phyloP scores from a whole-genome alignment of 192 early-diverging fungal genomes.

The Diversispora eburnea region DNA sequence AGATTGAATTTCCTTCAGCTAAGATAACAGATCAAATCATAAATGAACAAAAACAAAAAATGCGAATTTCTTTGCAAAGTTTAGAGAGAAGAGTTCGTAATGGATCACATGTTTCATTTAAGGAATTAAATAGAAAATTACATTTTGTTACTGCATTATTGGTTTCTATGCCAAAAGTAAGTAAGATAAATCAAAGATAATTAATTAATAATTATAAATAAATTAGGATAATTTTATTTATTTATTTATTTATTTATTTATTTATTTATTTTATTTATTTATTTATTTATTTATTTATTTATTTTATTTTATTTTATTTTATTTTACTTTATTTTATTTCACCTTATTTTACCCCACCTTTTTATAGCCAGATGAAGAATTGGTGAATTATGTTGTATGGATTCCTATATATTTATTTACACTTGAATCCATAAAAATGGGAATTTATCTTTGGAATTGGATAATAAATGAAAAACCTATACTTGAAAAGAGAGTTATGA shows the following conservation, averaged over 20 bases:
- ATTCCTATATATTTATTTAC: slow-evolving; percentile 81
- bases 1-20: background rate
- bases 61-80: background rate
- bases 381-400: slow-evolving; percentile 80
- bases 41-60: background rate
- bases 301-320: background rate
- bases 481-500: slow-evolving; percentile 74
- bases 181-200: background rate
- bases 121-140: slow-evolving; percentile 48
- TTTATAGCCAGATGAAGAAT: slow-evolving; percentile 60
- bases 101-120: slow-evolving; percentile 35
- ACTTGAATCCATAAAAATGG: slow-evolving; percentile 73
- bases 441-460: slow-evolving; percentile 87
- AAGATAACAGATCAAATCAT: slow-evolving; percentile 6
- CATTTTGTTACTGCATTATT: slow-evolving; percentile 53
- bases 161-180: slow-evolving; percentile 38
- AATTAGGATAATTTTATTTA: no score
- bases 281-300: background rate
- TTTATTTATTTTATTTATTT: background rate
- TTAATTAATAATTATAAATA: no score
- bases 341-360: background rate
- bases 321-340: background rate
- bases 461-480: slow-evolving; percentile 74
- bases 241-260: background rate
- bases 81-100: slow-evolving; percentile 5